These are phyloP conservation scores for Mallotus repandus DNA, from an alignment of 441 rosid genomes.

Conservation along the genomic window DNA sequence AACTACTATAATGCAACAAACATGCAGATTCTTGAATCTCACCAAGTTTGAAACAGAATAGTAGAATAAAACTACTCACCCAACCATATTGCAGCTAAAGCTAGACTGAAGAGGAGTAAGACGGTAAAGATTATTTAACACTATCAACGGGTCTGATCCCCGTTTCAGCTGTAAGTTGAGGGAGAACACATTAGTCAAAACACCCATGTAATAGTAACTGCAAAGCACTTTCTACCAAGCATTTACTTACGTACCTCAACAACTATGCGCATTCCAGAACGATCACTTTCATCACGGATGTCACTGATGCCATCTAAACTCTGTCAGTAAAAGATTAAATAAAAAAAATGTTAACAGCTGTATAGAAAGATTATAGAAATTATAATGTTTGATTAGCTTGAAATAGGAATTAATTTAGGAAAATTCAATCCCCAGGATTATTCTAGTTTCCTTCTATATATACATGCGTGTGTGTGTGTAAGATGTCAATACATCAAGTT, in stretches of 20 bases:
- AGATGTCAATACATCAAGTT: too few relatives aligned
- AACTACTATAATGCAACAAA: not conserved
- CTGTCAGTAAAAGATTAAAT: slow-evolving; percentile 36
- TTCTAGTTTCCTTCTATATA: too few relatives aligned
- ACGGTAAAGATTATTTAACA: slow-evolving; percentile 83
- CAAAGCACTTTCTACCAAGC: slow-evolving; percentile 5
- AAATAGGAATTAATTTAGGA: too few relatives aligned
- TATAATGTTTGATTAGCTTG: too few relatives aligned
- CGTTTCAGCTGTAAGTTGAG: slow-evolving; percentile 67
- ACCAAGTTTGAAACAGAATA: not conserved
- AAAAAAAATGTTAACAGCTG: too few relatives aligned
- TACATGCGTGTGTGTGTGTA: too few relatives aligned
- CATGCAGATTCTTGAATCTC: slow-evolving; percentile 6
- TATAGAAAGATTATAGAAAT: too few relatives aligned
- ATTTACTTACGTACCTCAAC: slow-evolving; percentile 61
- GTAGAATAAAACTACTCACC: slow-evolving; percentile 51
- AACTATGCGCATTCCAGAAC: slow-evolving; percentile 92
- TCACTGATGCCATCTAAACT: slow-evolving; percentile 89
- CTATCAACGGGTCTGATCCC: slow-evolving; percentile 75
- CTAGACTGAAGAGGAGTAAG: slow-evolving; percentile 92
- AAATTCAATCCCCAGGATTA: too few relatives aligned
- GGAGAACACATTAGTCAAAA: slow-evolving; percentile 11
- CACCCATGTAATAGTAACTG: not conserved
- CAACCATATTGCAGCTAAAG: slow-evolving; percentile 97
- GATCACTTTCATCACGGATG: slow-evolving; percentile 97